These are phyloP conservation scores for Daphne laureola DNA, from an alignment of 441 rosid genomes.

Conservation along the genomic window DNA sequence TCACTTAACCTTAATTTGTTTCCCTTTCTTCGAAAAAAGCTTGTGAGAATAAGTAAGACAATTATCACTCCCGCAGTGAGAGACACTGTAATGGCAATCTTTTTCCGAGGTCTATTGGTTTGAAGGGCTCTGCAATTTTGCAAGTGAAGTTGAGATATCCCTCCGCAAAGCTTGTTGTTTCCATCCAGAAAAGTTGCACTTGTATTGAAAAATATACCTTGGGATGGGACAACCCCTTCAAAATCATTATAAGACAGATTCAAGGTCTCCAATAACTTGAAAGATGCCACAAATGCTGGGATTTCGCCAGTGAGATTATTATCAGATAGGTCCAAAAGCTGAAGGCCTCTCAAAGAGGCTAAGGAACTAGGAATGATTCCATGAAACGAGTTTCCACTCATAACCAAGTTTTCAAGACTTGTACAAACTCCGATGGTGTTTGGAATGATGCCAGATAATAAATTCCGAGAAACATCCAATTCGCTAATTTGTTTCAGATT, in stretches of 20 bases:
- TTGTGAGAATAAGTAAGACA: neutral
- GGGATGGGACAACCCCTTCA: constrained; percentile 21
- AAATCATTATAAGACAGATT: constrained; percentile 20
- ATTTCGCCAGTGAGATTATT: constrained; percentile 18
- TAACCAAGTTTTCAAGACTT: no score
- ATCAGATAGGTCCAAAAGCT: no score
- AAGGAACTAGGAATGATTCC: no score
- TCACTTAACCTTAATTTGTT: neutral
- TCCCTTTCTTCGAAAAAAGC: neutral
- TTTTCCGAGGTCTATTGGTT: neutral
- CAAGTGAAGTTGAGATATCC: neutral
- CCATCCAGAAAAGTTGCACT: constrained; percentile 1
- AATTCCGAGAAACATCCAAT: constrained; percentile 4
- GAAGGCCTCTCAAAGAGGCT: no score
- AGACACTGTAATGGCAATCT: constrained; percentile 9
- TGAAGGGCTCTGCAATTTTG: neutral
- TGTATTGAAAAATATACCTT: constrained; percentile 12
- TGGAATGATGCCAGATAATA: constrained; percentile 13
- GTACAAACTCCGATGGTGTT: neutral
- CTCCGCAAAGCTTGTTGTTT: neutral
- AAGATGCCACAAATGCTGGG: constrained; percentile 11
- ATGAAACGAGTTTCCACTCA: no score
- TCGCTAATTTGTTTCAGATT: constrained; percentile 4
- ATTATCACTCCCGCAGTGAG: constrained; percentile 8
- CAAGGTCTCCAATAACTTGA: constrained; percentile 6